A percentile compares a stretch with the other conserved stretches of the same genome.
phyloP scores from a whole-genome alignment of 352 stramenopile genomes.

The Halophytophthora batemanensis region DNA sequence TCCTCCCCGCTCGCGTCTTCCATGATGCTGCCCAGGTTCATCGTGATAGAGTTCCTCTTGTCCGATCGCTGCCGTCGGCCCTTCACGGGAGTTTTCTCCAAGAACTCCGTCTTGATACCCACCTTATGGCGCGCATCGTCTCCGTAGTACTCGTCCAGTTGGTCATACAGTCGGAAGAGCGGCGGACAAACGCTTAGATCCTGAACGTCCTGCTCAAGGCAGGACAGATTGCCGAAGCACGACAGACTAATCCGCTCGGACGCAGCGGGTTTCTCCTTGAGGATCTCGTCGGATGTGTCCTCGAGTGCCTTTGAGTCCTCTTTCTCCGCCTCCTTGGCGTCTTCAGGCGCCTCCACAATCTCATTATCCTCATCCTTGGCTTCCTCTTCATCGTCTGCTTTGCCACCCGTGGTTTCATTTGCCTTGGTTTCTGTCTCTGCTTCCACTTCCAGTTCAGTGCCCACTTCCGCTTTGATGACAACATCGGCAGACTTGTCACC shows the following conservation, averaged over 20 bases:
- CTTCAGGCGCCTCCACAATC: background rate
- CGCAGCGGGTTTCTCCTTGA: conserved; percentile 4
- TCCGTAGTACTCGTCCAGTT: conserved; percentile 66
- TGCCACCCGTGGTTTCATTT: conserved; percentile 1
- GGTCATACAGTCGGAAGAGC: conserved; percentile 65
- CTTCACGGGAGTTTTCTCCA: conserved; percentile 56
- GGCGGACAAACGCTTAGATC: conserved; percentile 62
- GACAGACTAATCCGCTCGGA: conserved; percentile 47
- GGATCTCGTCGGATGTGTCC: background rate
- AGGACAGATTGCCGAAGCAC: conserved; percentile 45
- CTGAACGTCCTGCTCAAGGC: conserved; percentile 52
- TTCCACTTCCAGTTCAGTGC: background rate
- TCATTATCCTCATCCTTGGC: background rate
- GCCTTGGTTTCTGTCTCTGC: background rate
- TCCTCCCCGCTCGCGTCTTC: conserved; percentile 39
- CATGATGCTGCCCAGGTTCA: conserved; percentile 39
- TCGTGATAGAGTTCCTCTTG: conserved; percentile 25
- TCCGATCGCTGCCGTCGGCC: conserved; percentile 27
- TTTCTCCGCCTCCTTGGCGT: conserved; percentile 3
- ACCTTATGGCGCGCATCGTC: conserved; percentile 51
- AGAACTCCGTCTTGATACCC: conserved; percentile 53
- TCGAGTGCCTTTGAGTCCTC: background rate
- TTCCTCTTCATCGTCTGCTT: conserved; percentile 4
- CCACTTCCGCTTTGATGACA: background rate
- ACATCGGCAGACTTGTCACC: background rate